These are phyloP conservation scores for Striga hermonthica DNA, from an alignment of 305 asterid genomes.

Conservation along the genomic window DNA sequence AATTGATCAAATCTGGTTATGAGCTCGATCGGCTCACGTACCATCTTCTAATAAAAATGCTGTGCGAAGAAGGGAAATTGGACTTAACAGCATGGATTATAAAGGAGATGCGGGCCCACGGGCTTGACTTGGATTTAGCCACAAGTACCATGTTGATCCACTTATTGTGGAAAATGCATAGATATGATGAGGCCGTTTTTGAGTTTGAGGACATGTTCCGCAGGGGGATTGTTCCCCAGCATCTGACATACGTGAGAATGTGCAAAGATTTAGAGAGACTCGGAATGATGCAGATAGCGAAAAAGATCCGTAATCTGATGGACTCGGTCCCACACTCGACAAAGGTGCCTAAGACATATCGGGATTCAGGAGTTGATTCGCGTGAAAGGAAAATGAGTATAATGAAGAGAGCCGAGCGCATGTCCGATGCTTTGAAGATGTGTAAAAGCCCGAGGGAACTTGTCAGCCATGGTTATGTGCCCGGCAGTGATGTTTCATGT, in stretches of 20 bases:
- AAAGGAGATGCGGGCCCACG: slow-evolving; percentile 69
- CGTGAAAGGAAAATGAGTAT: slow-evolving; percentile 44
- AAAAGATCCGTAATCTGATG: slow-evolving; percentile 60
- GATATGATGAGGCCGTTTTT: slow-evolving; percentile 53
- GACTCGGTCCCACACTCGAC: slow-evolving; percentile 62
- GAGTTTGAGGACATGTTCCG: slow-evolving; percentile 76
- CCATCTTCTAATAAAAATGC: slow-evolving; percentile 71
- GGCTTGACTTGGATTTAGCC: slow-evolving; percentile 78
- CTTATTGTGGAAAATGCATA: slow-evolving; percentile 48
- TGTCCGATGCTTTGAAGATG: slow-evolving; percentile 61
- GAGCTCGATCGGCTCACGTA: slow-evolving; percentile 62
- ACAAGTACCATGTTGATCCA: slow-evolving; percentile 75
- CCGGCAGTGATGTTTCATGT: slow-evolving; percentile 37
- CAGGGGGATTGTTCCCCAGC: slow-evolving; percentile 82
- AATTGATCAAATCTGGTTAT: slow-evolving; percentile 57
- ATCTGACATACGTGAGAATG: slow-evolving; percentile 65
- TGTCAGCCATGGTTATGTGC: slow-evolving; percentile 39
- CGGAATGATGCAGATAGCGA: slow-evolving; percentile 49
- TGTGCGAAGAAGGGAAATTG: slow-evolving; percentile 58
- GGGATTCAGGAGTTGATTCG: slow-evolving; percentile 31
- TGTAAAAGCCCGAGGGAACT: slow-evolving; percentile 53
- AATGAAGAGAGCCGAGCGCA: slow-evolving; percentile 59
- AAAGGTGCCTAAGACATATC: slow-evolving; percentile 67
- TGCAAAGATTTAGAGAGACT: slow-evolving; percentile 47
- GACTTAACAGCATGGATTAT: slow-evolving; percentile 42